Conservation (phyloP, 2,329 filamentous ascomycete species). For the Harringtonia lauricola region DNA sequence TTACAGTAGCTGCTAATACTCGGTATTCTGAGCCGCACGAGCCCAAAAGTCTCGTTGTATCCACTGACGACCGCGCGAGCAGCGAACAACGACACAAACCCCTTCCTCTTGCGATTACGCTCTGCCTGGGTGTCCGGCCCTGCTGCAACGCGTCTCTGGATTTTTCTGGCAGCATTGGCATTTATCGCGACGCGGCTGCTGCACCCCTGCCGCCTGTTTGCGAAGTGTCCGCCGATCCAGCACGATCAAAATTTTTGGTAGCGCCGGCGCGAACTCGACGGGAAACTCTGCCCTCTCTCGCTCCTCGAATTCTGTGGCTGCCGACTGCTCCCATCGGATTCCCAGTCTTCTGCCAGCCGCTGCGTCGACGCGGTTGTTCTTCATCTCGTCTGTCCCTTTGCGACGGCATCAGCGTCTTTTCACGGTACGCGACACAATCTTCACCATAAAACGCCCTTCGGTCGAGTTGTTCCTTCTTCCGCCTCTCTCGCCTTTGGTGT, state of each 20-base stretch:
- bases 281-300: neutral
- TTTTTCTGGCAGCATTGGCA: neutral
- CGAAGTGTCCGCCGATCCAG: neutral
- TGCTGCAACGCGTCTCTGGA: neutral
- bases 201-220: neutral
- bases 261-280: neutral
- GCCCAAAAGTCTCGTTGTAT: neutral
- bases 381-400: too few species aligned
- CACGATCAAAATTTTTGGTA: neutral
- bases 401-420: too few species aligned
- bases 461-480: too few species aligned
- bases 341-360: too few species aligned
- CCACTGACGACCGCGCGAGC: neutral
- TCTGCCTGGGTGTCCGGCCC: neutral
- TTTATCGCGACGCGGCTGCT: neutral
- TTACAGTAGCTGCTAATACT: neutral
- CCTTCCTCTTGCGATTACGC: neutral
- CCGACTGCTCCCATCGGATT: too few species aligned
- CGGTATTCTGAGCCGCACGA: neutral
- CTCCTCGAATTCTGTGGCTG: neutral
- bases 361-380: too few species aligned
- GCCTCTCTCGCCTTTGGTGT: too few species aligned
- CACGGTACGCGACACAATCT: too few species aligned
- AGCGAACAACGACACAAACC: neutral
- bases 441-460: too few species aligned